Conservation (phyloP, 148 eudicot genomes). For the Chenopodium album region DNA sequence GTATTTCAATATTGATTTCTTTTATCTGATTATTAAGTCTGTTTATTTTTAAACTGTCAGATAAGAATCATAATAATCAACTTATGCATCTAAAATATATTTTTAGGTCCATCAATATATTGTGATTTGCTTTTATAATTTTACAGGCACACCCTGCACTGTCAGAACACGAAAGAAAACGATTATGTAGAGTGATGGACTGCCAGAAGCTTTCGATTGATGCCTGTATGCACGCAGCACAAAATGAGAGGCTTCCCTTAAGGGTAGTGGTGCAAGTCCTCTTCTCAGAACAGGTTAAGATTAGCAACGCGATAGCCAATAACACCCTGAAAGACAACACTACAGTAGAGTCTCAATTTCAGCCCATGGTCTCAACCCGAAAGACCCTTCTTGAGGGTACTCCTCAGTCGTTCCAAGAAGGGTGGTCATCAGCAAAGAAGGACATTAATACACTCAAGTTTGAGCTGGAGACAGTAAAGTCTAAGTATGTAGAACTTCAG, state of each 20-base stretch:
- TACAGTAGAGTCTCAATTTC: constrained; percentile 47
- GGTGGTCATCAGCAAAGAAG: constrained; percentile 87
- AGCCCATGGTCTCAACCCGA: constrained; percentile 61
- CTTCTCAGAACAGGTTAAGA: constrained; percentile 92
- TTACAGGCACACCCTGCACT: constrained; percentile 91
- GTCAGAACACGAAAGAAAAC: constrained; percentile 88
- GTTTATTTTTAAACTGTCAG: neutral
- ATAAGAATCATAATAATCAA: neutral
- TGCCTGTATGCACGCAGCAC: constrained; percentile 99
- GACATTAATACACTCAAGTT: constrained; percentile 90
- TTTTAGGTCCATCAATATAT: neutral
- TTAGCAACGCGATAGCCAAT: constrained; percentile 83
- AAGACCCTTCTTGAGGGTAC: constrained; percentile 86
- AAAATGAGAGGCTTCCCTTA: constrained; percentile 88
- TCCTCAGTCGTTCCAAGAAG: constrained; percentile 97
- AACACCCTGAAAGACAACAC: constrained; percentile 53
- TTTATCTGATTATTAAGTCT: neutral
- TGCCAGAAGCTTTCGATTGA: constrained; percentile 96
- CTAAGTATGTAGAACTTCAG: constrained; percentile 79
- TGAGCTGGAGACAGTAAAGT: constrained; percentile 78
- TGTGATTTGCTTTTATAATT: neutral
- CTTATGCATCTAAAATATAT: too few species aligned
- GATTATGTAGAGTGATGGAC: constrained; percentile 93
- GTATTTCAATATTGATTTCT: constrained; percentile 34
- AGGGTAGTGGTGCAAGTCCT: constrained; percentile 93